Conservation (phyloP, 1,284 basidiomycete genomes). For the Trichosporon sp. region DNA sequence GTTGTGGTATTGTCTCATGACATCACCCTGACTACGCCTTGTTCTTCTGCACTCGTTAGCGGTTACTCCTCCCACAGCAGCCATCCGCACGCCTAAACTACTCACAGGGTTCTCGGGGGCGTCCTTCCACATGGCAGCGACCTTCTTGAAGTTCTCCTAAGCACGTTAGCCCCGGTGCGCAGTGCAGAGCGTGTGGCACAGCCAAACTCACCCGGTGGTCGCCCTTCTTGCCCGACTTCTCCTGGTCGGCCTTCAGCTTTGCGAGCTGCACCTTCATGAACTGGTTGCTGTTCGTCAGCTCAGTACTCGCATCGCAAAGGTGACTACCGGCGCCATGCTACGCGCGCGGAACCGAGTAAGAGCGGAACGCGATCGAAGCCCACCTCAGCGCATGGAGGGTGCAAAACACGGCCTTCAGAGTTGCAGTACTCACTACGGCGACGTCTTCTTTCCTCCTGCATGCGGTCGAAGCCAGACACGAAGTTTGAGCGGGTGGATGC, state of each 20-base stretch:
- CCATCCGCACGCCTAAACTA: too few species aligned
- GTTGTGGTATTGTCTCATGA: too few species aligned
- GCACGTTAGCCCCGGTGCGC: not conserved
- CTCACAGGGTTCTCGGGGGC: slow-evolving; percentile 46
- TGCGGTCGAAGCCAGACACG: not conserved
- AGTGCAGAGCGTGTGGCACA: not conserved
- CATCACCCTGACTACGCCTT: not conserved
- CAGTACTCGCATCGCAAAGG: not conserved
- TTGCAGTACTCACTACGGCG: not conserved
- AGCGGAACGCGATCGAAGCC: not conserved
- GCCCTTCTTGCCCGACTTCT: slow-evolving; percentile 40
- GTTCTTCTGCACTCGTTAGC: slow-evolving; percentile 3
- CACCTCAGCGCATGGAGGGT: too few species aligned
- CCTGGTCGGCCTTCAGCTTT: slow-evolving; percentile 45
- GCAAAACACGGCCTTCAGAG: too few species aligned
- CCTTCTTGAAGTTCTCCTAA: slow-evolving; percentile 44
- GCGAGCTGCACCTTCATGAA: slow-evolving; percentile 48
- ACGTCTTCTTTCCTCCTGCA: slow-evolving; percentile 1
- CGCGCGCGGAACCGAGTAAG: not conserved
- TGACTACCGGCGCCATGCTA: not conserved
- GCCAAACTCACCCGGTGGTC: slow-evolving; percentile 39
- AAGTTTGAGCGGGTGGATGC: not conserved
- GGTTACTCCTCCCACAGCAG: too few species aligned
- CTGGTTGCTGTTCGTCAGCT: slow-evolving; percentile 33
- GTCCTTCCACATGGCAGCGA: slow-evolving; percentile 37